A percentile compares a stretch with the other conserved stretches of the same genome.
These are phyloP conservation scores for Punctularia strigosozonata DNA, from an alignment of 768 basidiomycete genomes.

Conservation along the genomic window DNA sequence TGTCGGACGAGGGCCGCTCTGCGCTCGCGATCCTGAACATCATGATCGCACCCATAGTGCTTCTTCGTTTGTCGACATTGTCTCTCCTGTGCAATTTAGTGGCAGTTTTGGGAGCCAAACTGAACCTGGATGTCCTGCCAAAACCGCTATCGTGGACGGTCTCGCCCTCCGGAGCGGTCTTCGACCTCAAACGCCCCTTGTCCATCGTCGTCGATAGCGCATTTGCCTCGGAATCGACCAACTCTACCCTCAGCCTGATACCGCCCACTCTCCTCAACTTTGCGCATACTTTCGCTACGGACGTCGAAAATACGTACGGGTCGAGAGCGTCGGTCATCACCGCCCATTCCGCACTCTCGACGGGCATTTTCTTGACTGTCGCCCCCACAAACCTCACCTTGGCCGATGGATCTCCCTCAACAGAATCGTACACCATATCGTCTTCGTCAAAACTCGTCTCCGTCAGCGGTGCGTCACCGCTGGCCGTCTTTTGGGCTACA, in stretches of 20 bases:
- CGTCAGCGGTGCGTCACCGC: slow-evolving; percentile 13
- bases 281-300: slow-evolving; percentile 13
- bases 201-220: background rate
- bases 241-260: slow-evolving; percentile 13
- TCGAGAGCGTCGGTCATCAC: background rate
- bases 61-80: no score
- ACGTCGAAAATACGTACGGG: slow-evolving; percentile 6
- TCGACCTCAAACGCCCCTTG: background rate
- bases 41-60: no score
- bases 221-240: background rate
- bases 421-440: slow-evolving; percentile 13
- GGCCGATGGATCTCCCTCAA: slow-evolving; percentile 11
- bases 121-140: background rate
- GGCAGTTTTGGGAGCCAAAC: no score
- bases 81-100: no score
- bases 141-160: background rate
- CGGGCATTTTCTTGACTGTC: slow-evolving; percentile 9
- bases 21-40: no score
- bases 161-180: background rate
- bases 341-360: background rate
- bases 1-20: no score
- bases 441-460: slow-evolving; percentile 6
- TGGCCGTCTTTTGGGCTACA: slow-evolving; percentile 17
- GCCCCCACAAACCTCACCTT: slow-evolving; percentile 5
- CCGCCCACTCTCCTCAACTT: slow-evolving; percentile 13